Conservation (phyloP, 1,284 basidiomycete genomes). For the Marasmius tenuissimus region DNA sequence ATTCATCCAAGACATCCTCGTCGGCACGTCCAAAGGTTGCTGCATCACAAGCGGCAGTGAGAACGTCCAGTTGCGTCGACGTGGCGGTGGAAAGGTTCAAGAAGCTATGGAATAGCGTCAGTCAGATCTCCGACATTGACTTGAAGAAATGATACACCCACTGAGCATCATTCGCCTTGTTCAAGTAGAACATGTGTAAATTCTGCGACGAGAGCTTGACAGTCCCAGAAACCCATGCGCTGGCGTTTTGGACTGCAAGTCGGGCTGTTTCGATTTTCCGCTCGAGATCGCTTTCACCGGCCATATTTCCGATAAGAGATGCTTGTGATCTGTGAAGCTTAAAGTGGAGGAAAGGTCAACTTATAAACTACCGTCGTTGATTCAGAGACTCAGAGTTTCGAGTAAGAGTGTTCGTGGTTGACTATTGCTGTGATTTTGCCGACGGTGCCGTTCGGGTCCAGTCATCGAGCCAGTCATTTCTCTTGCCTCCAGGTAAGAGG, state of each 20-base stretch:
- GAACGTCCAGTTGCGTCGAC: not conserved
- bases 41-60: conserved; percentile 24
- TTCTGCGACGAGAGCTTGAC: not conserved
- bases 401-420: too few relatives aligned
- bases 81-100: not conserved
- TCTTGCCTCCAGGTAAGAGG: too few relatives aligned
- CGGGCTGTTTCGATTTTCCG: not conserved
- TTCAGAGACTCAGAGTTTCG: too few relatives aligned
- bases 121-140: not conserved
- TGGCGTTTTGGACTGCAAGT: not conserved
- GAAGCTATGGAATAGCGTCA: not conserved
- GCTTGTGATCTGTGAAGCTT: too few relatives aligned
- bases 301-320: too few relatives aligned
- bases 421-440: too few relatives aligned
- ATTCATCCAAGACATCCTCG: conserved; percentile 28
- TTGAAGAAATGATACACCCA: not conserved
- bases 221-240: not conserved
- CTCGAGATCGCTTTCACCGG: too few relatives aligned
- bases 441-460: too few relatives aligned
- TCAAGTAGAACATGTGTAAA: not conserved
- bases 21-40: conserved; percentile 29
- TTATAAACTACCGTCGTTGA: too few relatives aligned
- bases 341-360: too few relatives aligned
- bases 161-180: not conserved
- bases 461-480: too few relatives aligned